phyloP scores from a whole-genome alignment of 148 eudicot species.

The Gaultheria prostrata region DNA sequence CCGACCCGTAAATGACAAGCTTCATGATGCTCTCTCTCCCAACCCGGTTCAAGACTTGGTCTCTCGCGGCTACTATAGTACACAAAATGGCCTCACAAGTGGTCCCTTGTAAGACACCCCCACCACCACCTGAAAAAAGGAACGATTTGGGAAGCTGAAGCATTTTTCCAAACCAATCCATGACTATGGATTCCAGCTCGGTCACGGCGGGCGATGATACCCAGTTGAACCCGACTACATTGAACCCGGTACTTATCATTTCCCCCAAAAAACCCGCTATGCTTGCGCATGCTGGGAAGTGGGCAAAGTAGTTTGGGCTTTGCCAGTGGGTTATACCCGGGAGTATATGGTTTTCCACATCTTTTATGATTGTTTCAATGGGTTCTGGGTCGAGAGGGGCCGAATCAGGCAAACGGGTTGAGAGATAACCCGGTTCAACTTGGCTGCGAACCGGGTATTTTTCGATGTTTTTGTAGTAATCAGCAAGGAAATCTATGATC shows the following conservation, averaged over 20 bases:
- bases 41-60: background rate
- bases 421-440: background rate
- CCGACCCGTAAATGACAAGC: background rate
- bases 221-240: background rate
- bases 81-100: background rate
- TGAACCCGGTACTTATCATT: background rate
- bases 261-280: background rate
- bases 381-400: background rate
- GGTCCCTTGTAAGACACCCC: background rate
- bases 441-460: background rate
- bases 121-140: background rate
- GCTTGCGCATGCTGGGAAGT: background rate
- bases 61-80: background rate
- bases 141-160: background rate
- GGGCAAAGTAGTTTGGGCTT: background rate
- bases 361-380: background rate
- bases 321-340: background rate
- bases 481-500: slow-evolving; percentile 11
- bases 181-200: background rate
- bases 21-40: background rate
- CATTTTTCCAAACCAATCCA: background rate
- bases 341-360: background rate
- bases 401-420: background rate
- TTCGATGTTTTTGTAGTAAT: background rate
- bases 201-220: background rate